Evolutionary conservation across 2,329 filamentous ascomycete species (phyloP).

Genomic region (Fusarium globosum): DNA sequence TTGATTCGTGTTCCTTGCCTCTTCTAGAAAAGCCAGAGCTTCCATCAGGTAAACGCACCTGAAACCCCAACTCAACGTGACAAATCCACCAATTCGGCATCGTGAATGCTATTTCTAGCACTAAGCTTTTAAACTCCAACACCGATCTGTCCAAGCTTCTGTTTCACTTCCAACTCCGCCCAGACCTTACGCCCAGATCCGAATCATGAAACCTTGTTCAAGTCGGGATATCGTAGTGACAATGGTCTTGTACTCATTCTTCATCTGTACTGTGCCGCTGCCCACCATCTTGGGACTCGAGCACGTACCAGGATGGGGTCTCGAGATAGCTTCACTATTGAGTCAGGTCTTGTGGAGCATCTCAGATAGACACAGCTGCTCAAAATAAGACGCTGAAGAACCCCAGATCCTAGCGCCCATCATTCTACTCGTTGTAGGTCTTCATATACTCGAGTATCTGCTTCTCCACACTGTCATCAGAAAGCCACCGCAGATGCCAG

Average conservation of each 20-base stretch:
- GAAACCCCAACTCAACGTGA: not conserved
- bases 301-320: constrained; percentile 13
- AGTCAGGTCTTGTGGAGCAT: constrained; percentile 9
- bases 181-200: not conserved
- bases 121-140: not conserved
- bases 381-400: not conserved
- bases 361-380: not conserved
- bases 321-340: constrained; percentile 6
- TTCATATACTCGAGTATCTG: constrained; percentile 3
- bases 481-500: constrained; percentile 2
- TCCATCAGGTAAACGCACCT: not conserved
- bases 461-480: constrained; percentile 14
- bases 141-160: constrained; percentile 3
- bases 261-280: constrained; percentile 9
- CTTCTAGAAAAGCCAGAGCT: not conserved
- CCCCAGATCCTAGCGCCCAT: constrained; percentile 18
- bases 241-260: not conserved
- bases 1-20: not conserved
- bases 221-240: constrained; percentile 4
- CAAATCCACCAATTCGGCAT: not conserved
- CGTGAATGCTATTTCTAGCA: not conserved
- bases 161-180: constrained; percentile 14
- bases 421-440: constrained; percentile 13
- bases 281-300: constrained; percentile 2
- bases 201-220: constrained; percentile 6